Percentiles rank a stretch among this genome's conserved stretches.
These are phyloP conservation scores for Pseudopithomyces maydicus DNA, from an alignment of 2,329 filamentous ascomycete genomes.

Conservation along the genomic window DNA sequence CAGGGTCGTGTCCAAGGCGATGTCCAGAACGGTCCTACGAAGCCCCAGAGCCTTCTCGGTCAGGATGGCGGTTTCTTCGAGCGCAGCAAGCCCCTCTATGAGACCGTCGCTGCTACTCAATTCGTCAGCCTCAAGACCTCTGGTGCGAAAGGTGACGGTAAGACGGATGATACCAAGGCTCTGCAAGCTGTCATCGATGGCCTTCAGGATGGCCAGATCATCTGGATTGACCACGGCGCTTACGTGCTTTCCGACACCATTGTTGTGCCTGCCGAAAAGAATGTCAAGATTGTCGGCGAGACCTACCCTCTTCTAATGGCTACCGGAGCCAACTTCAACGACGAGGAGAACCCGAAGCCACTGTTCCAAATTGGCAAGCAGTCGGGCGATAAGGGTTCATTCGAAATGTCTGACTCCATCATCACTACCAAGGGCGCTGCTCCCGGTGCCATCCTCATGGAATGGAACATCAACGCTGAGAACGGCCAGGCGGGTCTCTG, in stretches of 20 bases:
- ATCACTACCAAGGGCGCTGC: slow-evolving; percentile 83
- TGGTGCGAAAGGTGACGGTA: slow-evolving; percentile 86
- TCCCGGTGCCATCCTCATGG: slow-evolving; percentile 85
- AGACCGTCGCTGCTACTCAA: slow-evolving; percentile 64
- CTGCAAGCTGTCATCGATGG: slow-evolving; percentile 79
- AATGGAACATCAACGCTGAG: slow-evolving; percentile 79
- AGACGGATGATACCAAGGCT: slow-evolving; percentile 82
- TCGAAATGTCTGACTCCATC: slow-evolving; percentile 88
- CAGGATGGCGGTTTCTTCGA: slow-evolving; percentile 73
- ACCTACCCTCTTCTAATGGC: slow-evolving; percentile 92
- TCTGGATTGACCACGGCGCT: slow-evolving; percentile 69
- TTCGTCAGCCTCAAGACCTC: slow-evolving; percentile 84
- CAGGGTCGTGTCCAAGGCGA: slow-evolving; percentile 62
- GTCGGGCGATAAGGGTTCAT: slow-evolving; percentile 73
- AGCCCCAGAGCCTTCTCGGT: slow-evolving; percentile 70
- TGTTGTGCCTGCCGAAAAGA: slow-evolving; percentile 63
- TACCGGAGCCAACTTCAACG: slow-evolving; percentile 72
- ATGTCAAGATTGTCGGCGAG: slow-evolving; percentile 87
- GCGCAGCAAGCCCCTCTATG: slow-evolving; percentile 88
- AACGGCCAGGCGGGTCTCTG: slow-evolving; percentile 81
- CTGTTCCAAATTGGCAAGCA: slow-evolving; percentile 80
- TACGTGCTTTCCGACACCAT: slow-evolving; percentile 67
- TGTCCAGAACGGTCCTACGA: slow-evolving; percentile 55
- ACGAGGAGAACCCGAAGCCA: slow-evolving; percentile 77
- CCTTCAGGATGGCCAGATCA: slow-evolving; percentile 64